Conservation (phyloP, 129 eudicot genomes). For the Tagetes erecta region DNA sequence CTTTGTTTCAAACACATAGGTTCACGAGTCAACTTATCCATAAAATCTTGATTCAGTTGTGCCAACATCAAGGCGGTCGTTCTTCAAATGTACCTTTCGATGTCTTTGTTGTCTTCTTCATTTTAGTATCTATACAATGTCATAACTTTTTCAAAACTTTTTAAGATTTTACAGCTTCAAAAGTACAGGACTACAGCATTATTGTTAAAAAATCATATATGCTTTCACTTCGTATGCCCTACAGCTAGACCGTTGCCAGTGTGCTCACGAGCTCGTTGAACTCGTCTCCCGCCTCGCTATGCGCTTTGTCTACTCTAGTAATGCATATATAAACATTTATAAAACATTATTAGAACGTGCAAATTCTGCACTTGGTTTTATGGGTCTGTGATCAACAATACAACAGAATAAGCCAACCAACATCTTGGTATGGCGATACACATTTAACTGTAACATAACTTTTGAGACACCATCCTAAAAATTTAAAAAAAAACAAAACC, state of each 20-base stretch:
- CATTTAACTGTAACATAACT: not conserved
- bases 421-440: not conserved
- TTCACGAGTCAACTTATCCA: no score
- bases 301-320: no score
- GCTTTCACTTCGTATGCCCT: no score
- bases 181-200: no score
- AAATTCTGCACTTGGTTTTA: not conserved
- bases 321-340: no score
- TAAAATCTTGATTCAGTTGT: no score
- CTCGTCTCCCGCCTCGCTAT: no score
- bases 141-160: not conserved
- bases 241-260: no score
- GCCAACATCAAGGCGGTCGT: not conserved
- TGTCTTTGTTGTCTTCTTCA: no score
- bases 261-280: no score
- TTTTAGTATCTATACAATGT: not conserved
- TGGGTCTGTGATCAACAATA: not conserved
- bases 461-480: not conserved
- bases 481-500: not conserved
- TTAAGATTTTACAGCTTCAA: not conserved
- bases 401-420: constrained; percentile 13
- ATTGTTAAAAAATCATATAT: no score
- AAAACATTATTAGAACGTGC: not conserved
- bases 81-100: not conserved
- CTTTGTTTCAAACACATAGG: no score